Conservation (phyloP, 2,329 filamentous ascomycete species). For the Cadophora sp. region DNA sequence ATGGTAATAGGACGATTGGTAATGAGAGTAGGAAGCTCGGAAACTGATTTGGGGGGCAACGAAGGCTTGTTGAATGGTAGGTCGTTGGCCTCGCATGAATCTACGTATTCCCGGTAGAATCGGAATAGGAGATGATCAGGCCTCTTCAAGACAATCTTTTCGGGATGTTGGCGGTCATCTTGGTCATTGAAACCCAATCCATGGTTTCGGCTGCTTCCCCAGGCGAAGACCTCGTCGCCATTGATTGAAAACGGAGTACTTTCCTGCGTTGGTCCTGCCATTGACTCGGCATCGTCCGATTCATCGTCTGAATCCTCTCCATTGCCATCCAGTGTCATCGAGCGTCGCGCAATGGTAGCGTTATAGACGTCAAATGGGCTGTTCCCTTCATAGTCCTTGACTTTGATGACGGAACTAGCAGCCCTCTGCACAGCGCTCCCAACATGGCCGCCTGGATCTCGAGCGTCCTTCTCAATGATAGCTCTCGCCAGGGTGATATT, state of each 20-base stretch:
- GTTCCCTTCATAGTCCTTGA: slow-evolving; percentile 94
- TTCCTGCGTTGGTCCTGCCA: not conserved
- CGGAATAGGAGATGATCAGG: slow-evolving; percentile 78
- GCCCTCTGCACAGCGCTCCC: slow-evolving; percentile 65
- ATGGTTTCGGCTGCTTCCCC: slow-evolving; percentile 96
- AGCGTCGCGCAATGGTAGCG: slow-evolving; percentile 81
- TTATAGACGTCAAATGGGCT: slow-evolving; percentile 94
- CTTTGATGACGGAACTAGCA: slow-evolving; percentile 79
- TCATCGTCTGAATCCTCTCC: slow-evolving; percentile 51
- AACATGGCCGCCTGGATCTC: slow-evolving; percentile 63
- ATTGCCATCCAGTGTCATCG: slow-evolving; percentile 53
- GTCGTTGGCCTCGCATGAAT: slow-evolving; percentile 41
- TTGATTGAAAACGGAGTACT: slow-evolving; percentile 46
- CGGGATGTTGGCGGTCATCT: slow-evolving; percentile 92
- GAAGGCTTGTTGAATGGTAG: slow-evolving; percentile 31
- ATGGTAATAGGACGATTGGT: slow-evolving; percentile 76
- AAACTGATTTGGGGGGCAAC: slow-evolving; percentile 42
- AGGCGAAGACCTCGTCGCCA: slow-evolving; percentile 89
- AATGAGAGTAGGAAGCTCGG: slow-evolving; percentile 74
- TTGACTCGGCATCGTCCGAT: slow-evolving; percentile 55
- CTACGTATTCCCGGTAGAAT: slow-evolving; percentile 74
- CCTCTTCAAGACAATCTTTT: slow-evolving; percentile 77
- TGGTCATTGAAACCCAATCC: slow-evolving; percentile 94
- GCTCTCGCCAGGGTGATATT: slow-evolving; percentile 86
- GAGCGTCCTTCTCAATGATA: slow-evolving; percentile 77